Base-by-base conservation (phyloP, 2,329 filamentous ascomycete species). In the Scedosporium aurantiacum region DNA sequence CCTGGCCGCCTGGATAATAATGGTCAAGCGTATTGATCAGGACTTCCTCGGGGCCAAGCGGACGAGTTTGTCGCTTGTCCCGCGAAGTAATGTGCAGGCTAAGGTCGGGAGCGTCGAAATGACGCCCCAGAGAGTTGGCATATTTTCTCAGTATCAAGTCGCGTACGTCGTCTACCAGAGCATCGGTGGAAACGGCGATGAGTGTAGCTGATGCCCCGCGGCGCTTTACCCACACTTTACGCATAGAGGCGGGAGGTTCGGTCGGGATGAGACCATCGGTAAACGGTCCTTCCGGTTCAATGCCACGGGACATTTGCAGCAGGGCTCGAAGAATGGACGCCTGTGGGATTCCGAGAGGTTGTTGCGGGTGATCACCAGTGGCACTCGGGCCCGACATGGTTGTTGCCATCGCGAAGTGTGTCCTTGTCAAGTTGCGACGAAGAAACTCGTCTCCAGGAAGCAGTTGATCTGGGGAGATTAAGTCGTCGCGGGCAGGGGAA, bases 221-320 rank as follows among this genome's bases (percentile, higher is more conserved):
- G 68, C 93, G 83, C 78, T 89, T 94, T 71, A 97, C 93, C 94
- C 94, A 99, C 68, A 97, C 86, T 79, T 96, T 97, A 71, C 90
- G 83, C 62, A 81, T 84, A 66, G 83, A 75, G 83, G 86, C 86
- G 63, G 71, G 76, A 64, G 71, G 70, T 68, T 74, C 75, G 61
- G 79, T 74, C 52, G 74, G 74, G 60, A 69, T 63, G 63, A 72
- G 63, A 68, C 72, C 63, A 64, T 73, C 68, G 65, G 68, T 62
- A 71, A 68, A 62, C 71, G 60, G 59, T 63, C 69, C 63, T 67
- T 73, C 69, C 71, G 70, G 55, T 62, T 76, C 74, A 65, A 71
- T 68, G 65, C 70, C 64, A 60, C 75, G 69, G 28, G 74, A 73
- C 57, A 76, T 70, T 65, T 79, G 75, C 64, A 86, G 76, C 57